A percentile compares a stretch with the other conserved stretches of the same genome.
phyloP scores from a whole-genome alignment of 2,329 filamentous ascomycete species.

The Knufia fluminis region DNA sequence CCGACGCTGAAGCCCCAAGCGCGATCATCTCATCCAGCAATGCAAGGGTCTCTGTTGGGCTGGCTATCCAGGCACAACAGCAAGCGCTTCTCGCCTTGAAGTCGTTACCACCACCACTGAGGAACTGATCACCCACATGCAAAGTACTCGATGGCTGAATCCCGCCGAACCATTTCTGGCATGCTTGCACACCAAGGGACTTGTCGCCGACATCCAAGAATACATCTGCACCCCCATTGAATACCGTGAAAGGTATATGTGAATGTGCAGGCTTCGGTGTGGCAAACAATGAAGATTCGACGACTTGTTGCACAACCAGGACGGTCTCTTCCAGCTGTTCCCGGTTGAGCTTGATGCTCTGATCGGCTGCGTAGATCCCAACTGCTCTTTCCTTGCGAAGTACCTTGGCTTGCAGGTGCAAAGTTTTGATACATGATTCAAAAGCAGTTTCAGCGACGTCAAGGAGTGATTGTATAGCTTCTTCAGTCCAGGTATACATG shows the following conservation, averaged over 20 bases:
- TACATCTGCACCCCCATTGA: constrained; percentile 95
- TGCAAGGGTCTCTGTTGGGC: constrained; percentile 78
- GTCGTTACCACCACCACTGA: constrained; percentile 91
- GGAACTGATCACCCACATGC: constrained; percentile 91
- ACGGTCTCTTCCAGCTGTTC: constrained; percentile 95
- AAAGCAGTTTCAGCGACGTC: constrained; percentile 82
- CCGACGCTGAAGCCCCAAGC: neutral
- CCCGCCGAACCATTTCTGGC: constrained; percentile 78
- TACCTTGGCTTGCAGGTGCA: constrained; percentile 64
- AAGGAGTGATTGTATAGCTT: constrained; percentile 69
- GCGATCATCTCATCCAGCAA: constrained; percentile 61
- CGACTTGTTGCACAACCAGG: constrained; percentile 80
- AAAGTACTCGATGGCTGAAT: constrained; percentile 57
- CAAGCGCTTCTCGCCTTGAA: constrained; percentile 90
- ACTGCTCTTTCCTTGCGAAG: constrained; percentile 84
- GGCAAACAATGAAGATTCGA: constrained; percentile 63
- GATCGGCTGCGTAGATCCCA: constrained; percentile 58
- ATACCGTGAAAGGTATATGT: constrained; percentile 80
- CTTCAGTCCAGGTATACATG: constrained; percentile 42
- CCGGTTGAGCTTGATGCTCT: constrained; percentile 60
- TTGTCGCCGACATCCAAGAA: constrained; percentile 99
- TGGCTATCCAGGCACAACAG: constrained; percentile 96
- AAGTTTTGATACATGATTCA: constrained; percentile 66
- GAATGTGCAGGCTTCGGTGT: constrained; percentile 13
- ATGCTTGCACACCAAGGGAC: constrained; percentile 86